These are phyloP conservation scores for Meredithiella fracta DNA, from an alignment of 2,329 filamentous ascomycete genomes.

Conservation along the genomic window DNA sequence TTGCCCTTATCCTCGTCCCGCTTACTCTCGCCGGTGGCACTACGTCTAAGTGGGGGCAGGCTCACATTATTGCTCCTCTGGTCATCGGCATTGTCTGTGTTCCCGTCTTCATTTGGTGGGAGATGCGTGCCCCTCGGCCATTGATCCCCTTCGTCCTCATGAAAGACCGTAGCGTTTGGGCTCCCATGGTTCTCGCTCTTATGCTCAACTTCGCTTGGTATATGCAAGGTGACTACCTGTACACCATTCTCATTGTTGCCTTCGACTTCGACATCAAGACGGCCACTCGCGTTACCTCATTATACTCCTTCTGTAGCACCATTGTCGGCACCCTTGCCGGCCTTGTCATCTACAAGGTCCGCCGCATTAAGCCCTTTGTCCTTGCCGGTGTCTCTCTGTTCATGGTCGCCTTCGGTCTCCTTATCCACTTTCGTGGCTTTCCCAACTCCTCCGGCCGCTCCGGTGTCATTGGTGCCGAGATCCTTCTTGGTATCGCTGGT, in stretches of 20 bases:
- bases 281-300: slow-evolving; percentile 41
- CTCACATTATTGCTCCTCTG: slow-evolving; percentile 28
- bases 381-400: slow-evolving; percentile 42
- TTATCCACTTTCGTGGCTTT: slow-evolving; percentile 46
- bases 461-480: slow-evolving; percentile 45
- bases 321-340: slow-evolving; percentile 40
- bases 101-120: slow-evolving; percentile 34
- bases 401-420: slow-evolving; percentile 47
- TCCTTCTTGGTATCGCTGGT: slow-evolving; percentile 45
- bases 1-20: slow-evolving; percentile 29
- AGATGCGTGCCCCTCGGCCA: slow-evolving; percentile 32
- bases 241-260: slow-evolving; percentile 42
- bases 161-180: slow-evolving; percentile 49
- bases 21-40: slow-evolving; percentile 31
- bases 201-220: slow-evolving; percentile 43
- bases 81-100: slow-evolving; percentile 31
- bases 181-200: slow-evolving; percentile 40
- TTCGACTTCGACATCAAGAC: slow-evolving; percentile 41
- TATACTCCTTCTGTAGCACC: slow-evolving; percentile 43
- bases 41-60: slow-evolving; percentile 23
- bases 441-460: slow-evolving; percentile 26
- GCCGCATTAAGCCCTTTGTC: slow-evolving; percentile 48
- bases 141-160: slow-evolving; percentile 44
- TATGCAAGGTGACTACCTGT: slow-evolving; percentile 48
- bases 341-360: slow-evolving; percentile 38